Percentiles rank a stretch among this genome's conserved stretches.
Evolutionary conservation across 2,329 filamentous ascomycete species (phyloP).

Genomic region (Graphilbum ipis-grandicollis): DNA sequence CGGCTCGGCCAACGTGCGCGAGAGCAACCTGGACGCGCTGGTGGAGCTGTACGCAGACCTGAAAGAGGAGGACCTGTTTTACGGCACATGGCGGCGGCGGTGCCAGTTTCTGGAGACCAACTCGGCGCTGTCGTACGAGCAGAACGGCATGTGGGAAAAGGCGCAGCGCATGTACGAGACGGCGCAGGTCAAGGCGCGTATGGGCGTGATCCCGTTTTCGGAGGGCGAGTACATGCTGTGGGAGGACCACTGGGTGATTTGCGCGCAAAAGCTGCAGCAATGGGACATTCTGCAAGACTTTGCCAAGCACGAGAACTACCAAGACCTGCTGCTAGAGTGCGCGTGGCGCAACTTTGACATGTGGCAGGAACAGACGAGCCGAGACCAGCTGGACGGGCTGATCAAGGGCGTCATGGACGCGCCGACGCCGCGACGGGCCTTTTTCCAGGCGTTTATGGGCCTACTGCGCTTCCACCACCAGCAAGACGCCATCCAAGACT

Average conservation of each 20-base stretch:
- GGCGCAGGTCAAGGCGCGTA: constrained; percentile 92
- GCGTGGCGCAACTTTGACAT: constrained; percentile 92
- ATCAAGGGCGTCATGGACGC: constrained; percentile 98
- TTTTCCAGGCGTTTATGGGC: constrained; percentile 98
- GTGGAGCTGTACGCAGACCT: constrained; percentile 80
- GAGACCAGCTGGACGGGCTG: constrained; percentile 77
- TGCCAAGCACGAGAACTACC: constrained; percentile 96
- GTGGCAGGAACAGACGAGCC: constrained; percentile 74
- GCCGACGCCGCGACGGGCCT: constrained; percentile 79
- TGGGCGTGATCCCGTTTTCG: constrained; percentile 88
- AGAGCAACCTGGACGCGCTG: constrained; percentile 93
- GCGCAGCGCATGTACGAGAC: constrained; percentile 93
- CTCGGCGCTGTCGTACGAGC: constrained; percentile 89
- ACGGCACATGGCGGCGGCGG: constrained; percentile 86
- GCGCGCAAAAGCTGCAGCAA: constrained; percentile 93
- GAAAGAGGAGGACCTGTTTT: constrained; percentile 93
- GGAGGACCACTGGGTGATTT: constrained; percentile 98
- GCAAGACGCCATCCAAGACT: constrained; percentile 62
- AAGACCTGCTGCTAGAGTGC: constrained; percentile 86
- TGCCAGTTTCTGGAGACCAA: constrained; percentile 98
- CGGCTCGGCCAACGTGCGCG: constrained; percentile 68
- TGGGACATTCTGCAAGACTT: constrained; percentile 98
- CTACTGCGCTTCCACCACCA: constrained; percentile 88
- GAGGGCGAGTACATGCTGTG: constrained; percentile 97
- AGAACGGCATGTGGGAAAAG: constrained; percentile 99